phyloP scores from a whole-genome alignment of 2,329 filamentous ascomycete genomes.

The Fusarium armeniacum region DNA sequence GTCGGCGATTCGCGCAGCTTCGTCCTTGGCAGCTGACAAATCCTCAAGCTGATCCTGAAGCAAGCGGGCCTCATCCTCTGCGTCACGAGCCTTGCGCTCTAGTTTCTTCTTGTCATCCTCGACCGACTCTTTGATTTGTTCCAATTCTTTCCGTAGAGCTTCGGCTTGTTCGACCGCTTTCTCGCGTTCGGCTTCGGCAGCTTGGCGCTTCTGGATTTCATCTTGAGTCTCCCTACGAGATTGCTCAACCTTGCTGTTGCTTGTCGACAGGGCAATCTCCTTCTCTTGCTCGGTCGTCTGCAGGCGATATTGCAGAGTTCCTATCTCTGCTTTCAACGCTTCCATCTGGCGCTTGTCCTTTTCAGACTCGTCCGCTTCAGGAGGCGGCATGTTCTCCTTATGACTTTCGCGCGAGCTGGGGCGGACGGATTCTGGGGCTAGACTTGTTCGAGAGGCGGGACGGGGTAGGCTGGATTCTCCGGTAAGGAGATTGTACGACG shows the following conservation, averaged over 20 bases:
- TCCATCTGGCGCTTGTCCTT: conserved; percentile 73
- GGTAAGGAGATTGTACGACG: conserved; percentile 71
- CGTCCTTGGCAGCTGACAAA: conserved; percentile 71
- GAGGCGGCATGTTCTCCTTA: conserved; percentile 71
- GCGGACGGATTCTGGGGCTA: conserved; percentile 58
- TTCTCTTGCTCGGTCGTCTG: conserved; percentile 90
- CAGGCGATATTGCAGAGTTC: conserved; percentile 88
- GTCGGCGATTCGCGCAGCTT: conserved; percentile 74
- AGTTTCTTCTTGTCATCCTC: conserved; percentile 73
- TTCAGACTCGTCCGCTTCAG: conserved; percentile 72
- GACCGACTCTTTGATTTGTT: conserved; percentile 64
- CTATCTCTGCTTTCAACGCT: conserved; percentile 89
- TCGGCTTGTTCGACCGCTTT: conserved; percentile 66
- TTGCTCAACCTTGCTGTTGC: conserved; percentile 87
- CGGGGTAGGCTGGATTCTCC: conserved; percentile 61
- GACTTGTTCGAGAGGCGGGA: conserved; percentile 60
- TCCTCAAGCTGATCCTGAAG: conserved; percentile 88
- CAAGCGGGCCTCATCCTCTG: conserved; percentile 78
- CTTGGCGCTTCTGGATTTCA: conserved; percentile 78
- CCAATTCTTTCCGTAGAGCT: conserved; percentile 64
- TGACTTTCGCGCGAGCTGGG: conserved; percentile 69
- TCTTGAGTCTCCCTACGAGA: conserved; percentile 84
- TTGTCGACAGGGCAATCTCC: conserved; percentile 81
- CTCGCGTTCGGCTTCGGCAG: conserved; percentile 68
- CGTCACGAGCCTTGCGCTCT: conserved; percentile 77